phyloP scores from a whole-genome alignment of 2,329 filamentous ascomycete species.

The Pyrenophora teres region DNA sequence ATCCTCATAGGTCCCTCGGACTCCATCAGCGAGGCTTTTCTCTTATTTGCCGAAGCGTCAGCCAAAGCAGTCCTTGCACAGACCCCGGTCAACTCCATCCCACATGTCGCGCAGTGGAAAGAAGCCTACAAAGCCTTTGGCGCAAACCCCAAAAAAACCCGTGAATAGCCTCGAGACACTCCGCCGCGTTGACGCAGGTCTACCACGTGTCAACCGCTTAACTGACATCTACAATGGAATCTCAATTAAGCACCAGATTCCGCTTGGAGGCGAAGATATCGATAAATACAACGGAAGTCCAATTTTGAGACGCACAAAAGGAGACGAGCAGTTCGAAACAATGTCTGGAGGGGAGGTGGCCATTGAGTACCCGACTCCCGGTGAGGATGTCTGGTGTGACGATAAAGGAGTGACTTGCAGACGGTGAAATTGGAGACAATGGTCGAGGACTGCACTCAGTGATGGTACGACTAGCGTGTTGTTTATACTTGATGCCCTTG shows the following conservation, averaged over 20 bases:
- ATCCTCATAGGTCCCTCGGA: constrained; percentile 44
- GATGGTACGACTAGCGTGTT: constrained; percentile 45
- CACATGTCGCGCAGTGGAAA: constrained; percentile 48
- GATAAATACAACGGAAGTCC: constrained; percentile 46
- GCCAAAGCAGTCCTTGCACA: constrained; percentile 16
- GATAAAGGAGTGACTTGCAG: constrained; percentile 46
- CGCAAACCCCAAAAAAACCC: constrained; percentile 45
- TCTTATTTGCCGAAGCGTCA: constrained; percentile 35
- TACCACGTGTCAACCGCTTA: constrained; percentile 47
- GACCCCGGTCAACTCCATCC: constrained; percentile 36
- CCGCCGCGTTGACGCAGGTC: constrained; percentile 38
- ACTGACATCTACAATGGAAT: constrained; percentile 51
- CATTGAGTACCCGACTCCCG: constrained; percentile 27
- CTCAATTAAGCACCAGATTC: constrained; percentile 48
- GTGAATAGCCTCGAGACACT: constrained; percentile 48
- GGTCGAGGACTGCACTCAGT: constrained; percentile 43
- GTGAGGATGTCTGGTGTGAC: constrained; percentile 51
- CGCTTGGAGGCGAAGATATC: constrained; percentile 48
- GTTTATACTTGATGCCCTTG: constrained; percentile 43
- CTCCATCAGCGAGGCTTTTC: constrained; percentile 33
- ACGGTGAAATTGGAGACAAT: constrained; percentile 50
- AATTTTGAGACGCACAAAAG: constrained; percentile 39
- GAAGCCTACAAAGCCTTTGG: constrained; percentile 49
- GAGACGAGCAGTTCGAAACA: constrained; percentile 43
- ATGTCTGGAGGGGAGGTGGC: constrained; percentile 35